Evolutionary conservation across 352 stramenopile genomes (phyloP), one percentile per base, ranked within the genome.

Genomic region (Globisporangium canariense): DNA sequence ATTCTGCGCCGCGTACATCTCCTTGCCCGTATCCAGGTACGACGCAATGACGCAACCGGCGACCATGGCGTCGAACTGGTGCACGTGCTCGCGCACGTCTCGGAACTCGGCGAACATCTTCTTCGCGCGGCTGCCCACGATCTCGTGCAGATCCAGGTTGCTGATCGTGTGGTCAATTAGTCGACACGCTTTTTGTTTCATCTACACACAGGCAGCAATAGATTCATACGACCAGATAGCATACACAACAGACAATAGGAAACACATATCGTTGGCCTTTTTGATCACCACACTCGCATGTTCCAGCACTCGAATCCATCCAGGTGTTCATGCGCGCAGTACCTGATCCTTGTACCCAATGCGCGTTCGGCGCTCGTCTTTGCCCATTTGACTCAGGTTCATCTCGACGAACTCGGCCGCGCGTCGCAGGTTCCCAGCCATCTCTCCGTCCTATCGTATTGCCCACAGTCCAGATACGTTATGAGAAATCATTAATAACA

Each of bases 291-390:
- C 53, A 41, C 11, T 46, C 7, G 50, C 10, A 41, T 7, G 43
- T 38, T 38, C 18, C 36, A 41, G 9, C 36, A 41, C 36, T 50
- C 22, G 36, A 28, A 28, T 28, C 18, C 53, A n/a, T 10, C 7
- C 28, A 34, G 34, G n/a, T 18, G 43, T 20, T 2, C 25, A 28
- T 28, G 25, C 25, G 50, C n/a, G 30, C n/a, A 65, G n/a, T 93
- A 98, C 86, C 80, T 97, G 86, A 73, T 99, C 96, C 74, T 99
- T 99, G 82, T 99, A 99, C 58, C 96, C 96, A 66, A 98, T 97
- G 65, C 96, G 82, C 38, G 96, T 99, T 51, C 93, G 86, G 52
- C 93, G 88, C 75, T 98, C 93, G 53, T 98, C 93, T 65, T 98
- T 98, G 60, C 96, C 96, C 83, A 98, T 98, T 70, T 98, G 91